Evolutionary conservation across 169 alveolate genomes (phyloP), one percentile per base, ranked within the genome.

Genomic region (Eimeria acervulina): DNA sequence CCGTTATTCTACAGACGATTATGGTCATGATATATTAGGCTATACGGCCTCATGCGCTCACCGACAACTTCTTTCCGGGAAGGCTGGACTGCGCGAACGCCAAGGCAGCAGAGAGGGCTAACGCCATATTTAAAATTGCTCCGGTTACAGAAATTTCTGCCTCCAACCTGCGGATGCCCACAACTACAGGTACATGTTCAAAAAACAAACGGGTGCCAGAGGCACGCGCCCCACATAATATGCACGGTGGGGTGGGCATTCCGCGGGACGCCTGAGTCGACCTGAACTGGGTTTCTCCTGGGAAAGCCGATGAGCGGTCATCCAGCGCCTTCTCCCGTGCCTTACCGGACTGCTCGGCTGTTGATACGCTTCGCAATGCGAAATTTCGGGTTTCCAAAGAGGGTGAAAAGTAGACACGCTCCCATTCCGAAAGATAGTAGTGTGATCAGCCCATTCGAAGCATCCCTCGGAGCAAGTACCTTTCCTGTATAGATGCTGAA

Each of bases 31-130:
- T 12, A 70, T 13, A 33, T 33, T 17, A 4, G 47, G 1, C 47
- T 70, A 2, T 70, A 33, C 10, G 19, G 7, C 33, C 51, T 28
- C 6, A 8, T 31, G 47, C 13, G 61, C 93, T 59, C 83, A 87
- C 93, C 70, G 93, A 87, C n/a, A 87, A 61, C 44, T 55, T 87
- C 55, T 38, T 12, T 15, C 78, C 93, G 2, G 93, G 93, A 1
- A 87, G 63, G 93, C 93, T 26, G 38, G 81, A 55, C 61, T 87
- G 93, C 23, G 83, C 51, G 42, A 61, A 12, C 40, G 93, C 81
- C 66, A 87, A 44, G 8, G 83, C 93, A 26, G 93, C 93, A 31
- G 93, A 87, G 93, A 87, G 93, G 21, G 93, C 93, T 33, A 87
- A 21, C 47, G 72, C 36, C 93, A 87, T 55, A 59, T 87, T 87